phyloP scores from a whole-genome alignment of 2,329 filamentous ascomycete species.

The Aquanectria penicillioides region DNA sequence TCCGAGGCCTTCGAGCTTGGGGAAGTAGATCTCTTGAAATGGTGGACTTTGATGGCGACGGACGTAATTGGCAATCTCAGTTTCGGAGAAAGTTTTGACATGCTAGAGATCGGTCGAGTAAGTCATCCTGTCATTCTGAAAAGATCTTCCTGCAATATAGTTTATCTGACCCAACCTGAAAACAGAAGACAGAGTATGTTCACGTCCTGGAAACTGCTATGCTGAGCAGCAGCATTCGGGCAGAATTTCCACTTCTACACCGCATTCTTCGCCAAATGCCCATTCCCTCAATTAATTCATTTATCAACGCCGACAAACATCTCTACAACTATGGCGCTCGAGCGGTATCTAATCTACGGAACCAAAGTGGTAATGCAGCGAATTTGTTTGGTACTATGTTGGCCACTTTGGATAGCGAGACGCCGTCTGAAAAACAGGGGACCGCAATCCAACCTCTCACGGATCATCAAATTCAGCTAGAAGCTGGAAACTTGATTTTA shows the following conservation, averaged over 20 bases:
- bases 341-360: conserved; percentile 2
- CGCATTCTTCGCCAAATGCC: neutral
- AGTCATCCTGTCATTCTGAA: neutral
- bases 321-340: conserved; percentile 3
- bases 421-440: neutral
- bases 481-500: conserved; percentile 19
- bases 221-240: neutral
- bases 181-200: conserved; percentile 3
- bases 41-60: conserved; percentile 29
- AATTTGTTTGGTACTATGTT: conserved; percentile 13
- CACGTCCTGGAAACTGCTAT: neutral
- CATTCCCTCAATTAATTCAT: neutral
- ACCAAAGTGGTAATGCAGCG: neutral
- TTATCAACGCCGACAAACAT: neutral
- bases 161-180: no score
- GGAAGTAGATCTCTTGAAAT: conserved; percentile 24
- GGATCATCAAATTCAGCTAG: conserved; percentile 1
- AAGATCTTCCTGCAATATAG: no score
- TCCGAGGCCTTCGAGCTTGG: neutral
- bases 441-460: conserved; percentile 2
- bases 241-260: conserved; percentile 1
- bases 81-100: conserved; percentile 26
- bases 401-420: neutral
- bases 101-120: conserved; percentile 27
- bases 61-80: conserved; percentile 27